Evolutionary conservation across 306 rosid species (phyloP).

Genomic region (Albizia julibrissin): DNA sequence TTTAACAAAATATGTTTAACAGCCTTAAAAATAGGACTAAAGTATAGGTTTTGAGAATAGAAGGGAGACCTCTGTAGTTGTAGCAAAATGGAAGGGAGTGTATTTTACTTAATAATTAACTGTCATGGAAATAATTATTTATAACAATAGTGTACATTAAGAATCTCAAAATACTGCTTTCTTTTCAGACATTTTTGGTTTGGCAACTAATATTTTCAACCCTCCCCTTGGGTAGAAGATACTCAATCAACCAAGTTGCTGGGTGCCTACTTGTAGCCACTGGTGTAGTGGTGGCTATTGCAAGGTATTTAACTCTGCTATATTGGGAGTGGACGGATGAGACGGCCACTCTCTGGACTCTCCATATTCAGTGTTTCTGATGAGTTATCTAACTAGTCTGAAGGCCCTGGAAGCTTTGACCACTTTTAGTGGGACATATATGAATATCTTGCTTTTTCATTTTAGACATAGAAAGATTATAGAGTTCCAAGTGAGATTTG

Average conservation of each 20-base stretch:
- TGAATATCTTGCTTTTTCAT: slow-evolving; percentile 12
- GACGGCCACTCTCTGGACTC: slow-evolving; percentile 12
- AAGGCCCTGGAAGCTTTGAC: background rate
- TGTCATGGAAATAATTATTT: background rate
- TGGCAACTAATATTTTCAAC: slow-evolving; percentile 86
- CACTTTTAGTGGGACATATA: background rate
- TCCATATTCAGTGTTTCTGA: slow-evolving; percentile 20
- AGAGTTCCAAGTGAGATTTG: slow-evolving; percentile 9
- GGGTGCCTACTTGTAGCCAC: slow-evolving; percentile 80
- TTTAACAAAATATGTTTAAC: too few species aligned
- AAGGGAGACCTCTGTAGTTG: too few species aligned
- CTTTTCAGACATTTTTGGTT: slow-evolving; percentile 78
- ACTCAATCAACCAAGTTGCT: slow-evolving; percentile 65
- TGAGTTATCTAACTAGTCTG: slow-evolving; percentile 23
- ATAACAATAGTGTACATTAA: background rate
- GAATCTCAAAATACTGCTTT: slow-evolving; percentile 25
- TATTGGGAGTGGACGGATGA: slow-evolving; percentile 24
- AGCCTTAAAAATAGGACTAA: too few species aligned
- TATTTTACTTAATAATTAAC: too few species aligned
- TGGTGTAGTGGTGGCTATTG: slow-evolving; percentile 75
- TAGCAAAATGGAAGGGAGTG: too few species aligned
- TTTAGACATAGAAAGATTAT: slow-evolving; percentile 1
- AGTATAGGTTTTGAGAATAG: too few species aligned
- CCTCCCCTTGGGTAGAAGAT: slow-evolving; percentile 65
- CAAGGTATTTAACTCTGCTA: slow-evolving; percentile 62